phyloP scores from a whole-genome alignment of 768 basidiomycete species.

The Dentipellis sp. region DNA sequence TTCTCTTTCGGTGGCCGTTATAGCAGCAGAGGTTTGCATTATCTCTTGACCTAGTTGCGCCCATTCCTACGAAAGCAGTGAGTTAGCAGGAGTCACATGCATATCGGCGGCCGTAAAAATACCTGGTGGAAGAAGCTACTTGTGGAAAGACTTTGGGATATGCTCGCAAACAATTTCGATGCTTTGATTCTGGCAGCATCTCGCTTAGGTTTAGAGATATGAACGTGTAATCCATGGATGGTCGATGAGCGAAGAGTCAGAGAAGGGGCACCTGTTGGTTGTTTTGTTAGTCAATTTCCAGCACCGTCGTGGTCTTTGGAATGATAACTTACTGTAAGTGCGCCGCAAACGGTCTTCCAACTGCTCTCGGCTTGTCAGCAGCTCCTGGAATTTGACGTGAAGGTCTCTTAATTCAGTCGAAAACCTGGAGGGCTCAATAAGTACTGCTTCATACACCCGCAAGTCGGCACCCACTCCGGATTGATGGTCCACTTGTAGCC shows the following conservation, averaged over 20 bases:
- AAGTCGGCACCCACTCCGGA: constrained; percentile 39
- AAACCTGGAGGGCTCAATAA: constrained; percentile 33
- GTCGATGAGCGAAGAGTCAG: constrained; percentile 62
- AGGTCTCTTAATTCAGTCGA: constrained; percentile 43
- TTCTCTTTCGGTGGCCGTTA: constrained; percentile 55
- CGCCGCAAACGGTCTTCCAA: constrained; percentile 47
- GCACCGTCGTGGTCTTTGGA: too few relatives aligned
- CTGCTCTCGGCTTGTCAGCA: constrained; percentile 36
- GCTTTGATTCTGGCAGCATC: constrained; percentile 42
- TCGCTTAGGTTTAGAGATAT: constrained; percentile 55
- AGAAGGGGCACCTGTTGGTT: constrained; percentile 51
- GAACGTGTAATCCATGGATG: constrained; percentile 67
- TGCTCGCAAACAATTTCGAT: constrained; percentile 41
- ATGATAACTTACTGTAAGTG: constrained; percentile 36
- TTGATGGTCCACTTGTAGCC: constrained; percentile 49
- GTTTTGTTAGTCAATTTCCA: too few relatives aligned
- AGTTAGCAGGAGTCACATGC: not conserved
- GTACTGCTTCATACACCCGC: not conserved
- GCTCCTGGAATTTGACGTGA: constrained; percentile 36
- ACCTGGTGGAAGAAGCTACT: constrained; percentile 63
- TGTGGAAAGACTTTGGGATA: constrained; percentile 58
- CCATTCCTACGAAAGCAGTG: constrained; percentile 47
- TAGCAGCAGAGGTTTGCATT: constrained; percentile 40
- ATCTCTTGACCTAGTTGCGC: constrained; percentile 64
- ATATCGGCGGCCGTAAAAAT: constrained; percentile 4